A percentile compares a stretch with the other conserved stretches of the same genome.
Evolutionary conservation across 2,329 filamentous ascomycete genomes (phyloP).

Genomic region (Tolypocladium cylindrosporum): DNA sequence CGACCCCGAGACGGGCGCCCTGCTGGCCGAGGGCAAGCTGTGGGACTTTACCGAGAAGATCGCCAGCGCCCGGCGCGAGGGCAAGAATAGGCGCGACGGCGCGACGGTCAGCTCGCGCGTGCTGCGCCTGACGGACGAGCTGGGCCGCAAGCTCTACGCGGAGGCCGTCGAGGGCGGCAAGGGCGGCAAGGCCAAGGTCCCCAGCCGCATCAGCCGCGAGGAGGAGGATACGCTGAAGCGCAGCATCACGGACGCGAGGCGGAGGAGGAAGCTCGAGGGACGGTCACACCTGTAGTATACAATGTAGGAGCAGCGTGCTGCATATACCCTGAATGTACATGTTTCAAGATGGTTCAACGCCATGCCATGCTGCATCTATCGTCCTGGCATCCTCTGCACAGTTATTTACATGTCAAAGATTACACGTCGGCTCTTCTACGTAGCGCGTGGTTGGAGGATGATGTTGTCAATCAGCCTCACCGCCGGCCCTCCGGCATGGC

Average conservation of each 20-base stretch:
- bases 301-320: background rate
- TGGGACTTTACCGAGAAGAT: conserved; percentile 93
- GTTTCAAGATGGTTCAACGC: background rate
- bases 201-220: conserved; percentile 37
- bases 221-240: conserved; percentile 35
- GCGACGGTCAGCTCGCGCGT: conserved; percentile 80
- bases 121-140: conserved; percentile 61
- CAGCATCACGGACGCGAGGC: conserved; percentile 34
- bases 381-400: no score
- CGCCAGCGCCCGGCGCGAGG: conserved; percentile 71
- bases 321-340: background rate
- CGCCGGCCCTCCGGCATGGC: conserved; percentile 58
- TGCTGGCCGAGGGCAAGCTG: conserved; percentile 63
- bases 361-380: background rate
- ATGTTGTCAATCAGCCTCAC: conserved; percentile 95
- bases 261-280: conserved; percentile 37
- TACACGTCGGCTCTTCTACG: background rate
- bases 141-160: conserved; percentile 62
- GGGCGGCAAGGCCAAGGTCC: conserved; percentile 23
- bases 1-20: conserved; percentile 46
- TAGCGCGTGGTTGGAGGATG: conserved; percentile 37
- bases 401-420: background rate
- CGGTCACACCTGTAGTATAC: conserved; percentile 36
- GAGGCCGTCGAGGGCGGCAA: conserved; percentile 33
- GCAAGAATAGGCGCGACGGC: conserved; percentile 92